phyloP scores from a whole-genome alignment of 805 yeast genomes.

The Metschnikowia borealis region DNA sequence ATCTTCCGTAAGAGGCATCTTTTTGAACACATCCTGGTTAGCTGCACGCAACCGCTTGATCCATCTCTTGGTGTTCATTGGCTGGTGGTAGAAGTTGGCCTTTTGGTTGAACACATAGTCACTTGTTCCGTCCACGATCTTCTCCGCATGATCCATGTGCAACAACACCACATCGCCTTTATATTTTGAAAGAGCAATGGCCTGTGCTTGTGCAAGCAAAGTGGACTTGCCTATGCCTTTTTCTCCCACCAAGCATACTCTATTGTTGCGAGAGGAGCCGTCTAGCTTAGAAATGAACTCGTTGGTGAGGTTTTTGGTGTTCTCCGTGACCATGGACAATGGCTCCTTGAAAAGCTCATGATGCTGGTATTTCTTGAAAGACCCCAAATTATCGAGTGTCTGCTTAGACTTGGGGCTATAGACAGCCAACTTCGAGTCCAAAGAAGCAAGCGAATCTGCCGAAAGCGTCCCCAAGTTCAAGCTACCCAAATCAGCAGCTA shows the following conservation, averaged over 20 bases:
- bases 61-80: slow-evolving; percentile 65
- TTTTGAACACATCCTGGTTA: slow-evolving; percentile 32
- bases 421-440: slow-evolving; percentile 19
- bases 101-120: slow-evolving; percentile 59
- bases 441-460: slow-evolving; percentile 10
- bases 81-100: slow-evolving; percentile 60
- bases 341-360: slow-evolving; percentile 60
- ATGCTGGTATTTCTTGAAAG: slow-evolving; percentile 65
- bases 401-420: slow-evolving; percentile 42
- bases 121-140: slow-evolving; percentile 65
- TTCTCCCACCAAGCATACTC: slow-evolving; percentile 60
- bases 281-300: slow-evolving; percentile 36
- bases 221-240: slow-evolving; percentile 80
- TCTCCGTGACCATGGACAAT: slow-evolving; percentile 51
- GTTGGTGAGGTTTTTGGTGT: slow-evolving; percentile 39
- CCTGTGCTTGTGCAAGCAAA: slow-evolving; percentile 63
- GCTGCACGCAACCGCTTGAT: slow-evolving; percentile 43
- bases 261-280: slow-evolving; percentile 35
- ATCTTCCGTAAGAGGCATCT: slow-evolving; percentile 34
- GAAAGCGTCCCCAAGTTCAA: slow-evolving; percentile 13
- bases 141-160: slow-evolving; percentile 59
- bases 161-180: slow-evolving; percentile 44
- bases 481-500: slow-evolving; percentile 20
- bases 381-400: slow-evolving; percentile 50
- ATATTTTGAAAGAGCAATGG: slow-evolving; percentile 41